phyloP scores from a whole-genome alignment of 2,329 filamentous ascomycete species.

The Cercospora beticola region DNA sequence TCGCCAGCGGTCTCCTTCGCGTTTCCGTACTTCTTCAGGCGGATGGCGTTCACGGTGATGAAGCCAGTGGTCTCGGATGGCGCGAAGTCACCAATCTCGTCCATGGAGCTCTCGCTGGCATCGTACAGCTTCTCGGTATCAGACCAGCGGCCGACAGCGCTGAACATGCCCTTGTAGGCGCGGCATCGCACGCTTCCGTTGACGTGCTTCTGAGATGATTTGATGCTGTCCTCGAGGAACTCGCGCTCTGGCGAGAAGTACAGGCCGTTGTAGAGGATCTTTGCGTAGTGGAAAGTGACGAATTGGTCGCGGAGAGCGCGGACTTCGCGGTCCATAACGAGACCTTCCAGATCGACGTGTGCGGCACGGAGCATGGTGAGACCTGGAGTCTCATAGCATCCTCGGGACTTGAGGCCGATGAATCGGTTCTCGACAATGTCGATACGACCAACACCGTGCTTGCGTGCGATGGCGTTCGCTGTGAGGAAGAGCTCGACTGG shows the following conservation, averaged over 20 bases:
- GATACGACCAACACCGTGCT: conserved; percentile 73
- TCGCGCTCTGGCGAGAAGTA: conserved; percentile 71
- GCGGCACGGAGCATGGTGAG: conserved; percentile 57
- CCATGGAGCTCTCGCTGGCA: conserved; percentile 66
- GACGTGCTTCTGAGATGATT: conserved; percentile 60
- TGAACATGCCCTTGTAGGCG: conserved; percentile 66
- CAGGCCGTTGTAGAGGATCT: conserved; percentile 61
- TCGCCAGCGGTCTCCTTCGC: conserved; percentile 40
- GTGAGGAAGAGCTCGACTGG: conserved; percentile 70
- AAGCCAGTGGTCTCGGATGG: conserved; percentile 67
- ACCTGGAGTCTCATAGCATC: conserved; percentile 72
- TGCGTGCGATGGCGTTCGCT: conserved; percentile 69
- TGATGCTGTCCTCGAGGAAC: conserved; percentile 66
- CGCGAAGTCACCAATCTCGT: conserved; percentile 67
- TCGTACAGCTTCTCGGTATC: conserved; percentile 70
- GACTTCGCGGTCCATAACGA: conserved; percentile 67
- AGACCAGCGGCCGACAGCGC: conserved; percentile 58
- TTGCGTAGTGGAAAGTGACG: conserved; percentile 63
- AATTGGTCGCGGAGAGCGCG: conserved; percentile 70
- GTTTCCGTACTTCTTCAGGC: conserved; percentile 47
- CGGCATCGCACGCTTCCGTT: conserved; percentile 63
- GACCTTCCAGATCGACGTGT: conserved; percentile 63
- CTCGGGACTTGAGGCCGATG: conserved; percentile 76
- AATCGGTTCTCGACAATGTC: conserved; percentile 83
- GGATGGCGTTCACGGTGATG: conserved; percentile 68